Evolutionary conservation across 768 basidiomycete genomes (phyloP).

Genomic region (Symmetrospora coprosmae): DNA sequence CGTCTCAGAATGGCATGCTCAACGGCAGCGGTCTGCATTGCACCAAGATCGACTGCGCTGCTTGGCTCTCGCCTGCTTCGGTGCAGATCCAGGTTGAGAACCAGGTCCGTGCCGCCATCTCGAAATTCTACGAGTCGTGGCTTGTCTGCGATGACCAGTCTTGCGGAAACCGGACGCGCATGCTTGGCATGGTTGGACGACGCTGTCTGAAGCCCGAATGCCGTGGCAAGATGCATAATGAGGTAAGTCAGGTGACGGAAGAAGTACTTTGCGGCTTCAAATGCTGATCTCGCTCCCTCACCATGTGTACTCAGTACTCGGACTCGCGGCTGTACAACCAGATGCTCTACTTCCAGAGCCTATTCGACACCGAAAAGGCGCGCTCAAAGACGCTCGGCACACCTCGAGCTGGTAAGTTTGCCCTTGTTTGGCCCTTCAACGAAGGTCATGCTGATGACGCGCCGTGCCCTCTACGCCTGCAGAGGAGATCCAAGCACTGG

Average conservation of each 20-base stretch:
- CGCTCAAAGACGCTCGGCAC: slow-evolving; percentile 33
- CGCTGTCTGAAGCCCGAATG: slow-evolving; percentile 61
- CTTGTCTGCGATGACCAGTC: slow-evolving; percentile 71
- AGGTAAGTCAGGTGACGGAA: slow-evolving; percentile 44
- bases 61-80: slow-evolving; percentile 46
- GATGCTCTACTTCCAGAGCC: slow-evolving; percentile 60
- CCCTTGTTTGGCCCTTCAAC: slow-evolving; percentile 2
- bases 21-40: slow-evolving; percentile 55
- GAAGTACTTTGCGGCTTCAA: slow-evolving; percentile 5
- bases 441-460: not conserved
- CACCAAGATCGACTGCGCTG: slow-evolving; percentile 46
- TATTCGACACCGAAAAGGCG: slow-evolving; percentile 57
- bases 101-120: slow-evolving; percentile 64
- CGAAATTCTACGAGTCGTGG: slow-evolving; percentile 78
- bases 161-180: slow-evolving; percentile 70
- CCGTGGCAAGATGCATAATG: slow-evolving; percentile 55
- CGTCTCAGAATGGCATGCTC: slow-evolving; percentile 51
- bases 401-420: slow-evolving; percentile 17
- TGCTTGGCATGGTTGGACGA: slow-evolving; percentile 82
- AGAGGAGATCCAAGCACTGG: slow-evolving; percentile 50
- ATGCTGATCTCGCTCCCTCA: not conserved
- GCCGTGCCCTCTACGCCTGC: too few species aligned
- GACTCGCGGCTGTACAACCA: slow-evolving; percentile 79
- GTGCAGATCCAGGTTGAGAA: slow-evolving; percentile 71
- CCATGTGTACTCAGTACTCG: slow-evolving; percentile 49